Percentiles rank a stretch among this genome's conserved stretches.
Evolutionary conservation across 371 early-diverging fungal genomes (phyloP).

Genomic region (Apophysomyces ossiformis): DNA sequence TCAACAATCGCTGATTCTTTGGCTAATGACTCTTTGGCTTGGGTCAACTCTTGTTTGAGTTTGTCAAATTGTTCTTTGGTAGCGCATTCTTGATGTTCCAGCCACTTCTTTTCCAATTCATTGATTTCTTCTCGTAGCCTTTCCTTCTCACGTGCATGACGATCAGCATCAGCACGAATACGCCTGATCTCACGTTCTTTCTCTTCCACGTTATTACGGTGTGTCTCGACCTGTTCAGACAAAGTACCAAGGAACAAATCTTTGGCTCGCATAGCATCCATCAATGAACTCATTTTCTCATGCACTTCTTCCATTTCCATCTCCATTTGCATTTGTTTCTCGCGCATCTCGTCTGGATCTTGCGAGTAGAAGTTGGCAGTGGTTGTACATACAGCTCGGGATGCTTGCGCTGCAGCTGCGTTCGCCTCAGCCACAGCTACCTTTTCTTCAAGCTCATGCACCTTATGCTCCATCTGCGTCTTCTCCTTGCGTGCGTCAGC

Average conservation of each 20-base stretch:
- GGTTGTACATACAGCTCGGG: constrained; percentile 16
- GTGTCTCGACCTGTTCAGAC: constrained; percentile 51
- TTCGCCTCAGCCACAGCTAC: constrained; percentile 50
- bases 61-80: constrained; percentile 41
- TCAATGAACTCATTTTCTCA: constrained; percentile 49
- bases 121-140: constrained; percentile 42
- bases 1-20: constrained; percentile 32
- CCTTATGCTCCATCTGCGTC: constrained; percentile 36
- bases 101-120: constrained; percentile 42
- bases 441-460: constrained; percentile 52
- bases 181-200: constrained; percentile 54
- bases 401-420: constrained; percentile 44
- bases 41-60: constrained; percentile 33
- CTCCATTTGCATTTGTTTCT: constrained; percentile 51
- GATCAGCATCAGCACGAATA: constrained; percentile 44
- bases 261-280: constrained; percentile 55
- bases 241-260: constrained; percentile 50
- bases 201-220: constrained; percentile 52
- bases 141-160: constrained; percentile 46
- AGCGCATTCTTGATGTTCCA: constrained; percentile 43
- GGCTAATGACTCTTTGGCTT: constrained; percentile 35
- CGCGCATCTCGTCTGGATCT: constrained; percentile 39
- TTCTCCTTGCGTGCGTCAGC: constrained; percentile 64
- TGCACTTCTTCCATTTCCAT: constrained; percentile 58
- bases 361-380: constrained; percentile 30